Base-by-base conservation (phyloP, 2,329 filamentous ascomycete genomes). In the Pseudopyrenochaeta lycopersici region DNA sequence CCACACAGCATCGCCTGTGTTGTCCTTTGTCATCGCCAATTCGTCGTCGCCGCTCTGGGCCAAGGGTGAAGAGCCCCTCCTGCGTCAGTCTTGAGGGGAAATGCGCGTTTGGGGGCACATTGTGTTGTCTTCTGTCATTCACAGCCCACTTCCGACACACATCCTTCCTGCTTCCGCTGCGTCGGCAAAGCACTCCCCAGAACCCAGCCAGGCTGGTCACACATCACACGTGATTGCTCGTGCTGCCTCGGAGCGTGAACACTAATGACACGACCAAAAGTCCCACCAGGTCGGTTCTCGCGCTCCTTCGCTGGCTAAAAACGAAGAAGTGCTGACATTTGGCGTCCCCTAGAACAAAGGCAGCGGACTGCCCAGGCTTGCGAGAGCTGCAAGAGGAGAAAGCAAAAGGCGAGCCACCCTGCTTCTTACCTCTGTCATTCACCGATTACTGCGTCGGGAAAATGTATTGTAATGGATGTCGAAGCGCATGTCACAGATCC, bases 341-440 rank as follows among this genome's bases (percentile, higher is more conserved):
- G n/a, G n/a, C n/a, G n/a, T n/a, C n/a, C 45, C 84, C 80, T 81
- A 62, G 84, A 88, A 59, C 84, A 87, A 72, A 81, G 86, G 60
- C 83, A 86, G 74, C 83, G 87, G 63, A 88, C 83, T 46, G 84
- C 84, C 21, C 83, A 85, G 62, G 87, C 87, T 35, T 89, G 87
- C 71, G 84, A 87, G 59, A 84, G 79, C 58, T 89, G 87, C 77
- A 88, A 87, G 74, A 80, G 82, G 54, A 82, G 86, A 57, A 89
- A 89, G 72, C 86, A 89, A 76, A 89, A 88, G 80, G 87, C 86
- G 68, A 79, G 82, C 64, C 29, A 23, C 30, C 10, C 12, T 35
- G 31, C 41, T 33, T 48, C 6, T 44, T 32, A 14, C 18, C 9
- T 46, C 29, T 20, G 17, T 20, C 15, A 35, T 48, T 45, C 17